Evolutionary conservation across 1,139 yeast genomes (phyloP).

Genomic region (Saccharomycopsis phalli): DNA sequence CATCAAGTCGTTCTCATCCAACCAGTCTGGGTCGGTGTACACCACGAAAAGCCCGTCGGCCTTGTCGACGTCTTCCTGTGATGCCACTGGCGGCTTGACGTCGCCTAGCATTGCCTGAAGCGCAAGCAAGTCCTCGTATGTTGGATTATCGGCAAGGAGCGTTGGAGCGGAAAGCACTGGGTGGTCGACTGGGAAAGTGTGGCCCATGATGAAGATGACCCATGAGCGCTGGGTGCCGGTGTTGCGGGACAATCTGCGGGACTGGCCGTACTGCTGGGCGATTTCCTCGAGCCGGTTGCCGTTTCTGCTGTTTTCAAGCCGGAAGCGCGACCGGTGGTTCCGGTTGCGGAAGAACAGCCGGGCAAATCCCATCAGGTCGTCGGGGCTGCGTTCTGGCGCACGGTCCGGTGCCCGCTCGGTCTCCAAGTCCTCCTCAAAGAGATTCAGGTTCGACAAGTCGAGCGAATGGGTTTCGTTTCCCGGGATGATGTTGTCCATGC

Average conservation of each 20-base stretch:
- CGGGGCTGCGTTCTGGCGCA: neutral
- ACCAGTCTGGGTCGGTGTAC: slow-evolving; percentile 1
- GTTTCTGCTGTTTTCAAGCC: slow-evolving; percentile 19
- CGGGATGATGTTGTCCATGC: slow-evolving; percentile 12
- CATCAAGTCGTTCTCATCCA: slow-evolving; percentile 1
- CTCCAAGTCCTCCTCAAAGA: neutral
- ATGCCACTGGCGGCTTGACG: slow-evolving; percentile 36
- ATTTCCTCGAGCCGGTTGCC: slow-evolving; percentile 17
- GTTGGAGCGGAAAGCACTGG: slow-evolving; percentile 41
- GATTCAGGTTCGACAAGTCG: slow-evolving; percentile 1
- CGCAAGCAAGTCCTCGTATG: slow-evolving; percentile 39
- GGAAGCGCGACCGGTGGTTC: slow-evolving; percentile 18
- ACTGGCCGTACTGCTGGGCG: slow-evolving; percentile 14
- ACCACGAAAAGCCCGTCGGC: slow-evolving; percentile 31
- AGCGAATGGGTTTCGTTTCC: slow-evolving; percentile 8
- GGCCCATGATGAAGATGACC: slow-evolving; percentile 45
- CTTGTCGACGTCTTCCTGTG: slow-evolving; percentile 31
- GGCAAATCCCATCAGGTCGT: slow-evolving; percentile 10
- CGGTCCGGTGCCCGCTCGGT: neutral
- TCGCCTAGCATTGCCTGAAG: slow-evolving; percentile 38
- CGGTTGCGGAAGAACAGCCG: slow-evolving; percentile 19
- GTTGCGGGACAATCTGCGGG: slow-evolving; percentile 2
- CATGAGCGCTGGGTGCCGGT: slow-evolving; percentile 30
- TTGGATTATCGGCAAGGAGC: slow-evolving; percentile 38
- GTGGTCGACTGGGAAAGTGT: slow-evolving; percentile 38